These are phyloP conservation scores for Eutrema japonicum DNA, from an alignment of 345 rosid species.

Conservation along the genomic window DNA sequence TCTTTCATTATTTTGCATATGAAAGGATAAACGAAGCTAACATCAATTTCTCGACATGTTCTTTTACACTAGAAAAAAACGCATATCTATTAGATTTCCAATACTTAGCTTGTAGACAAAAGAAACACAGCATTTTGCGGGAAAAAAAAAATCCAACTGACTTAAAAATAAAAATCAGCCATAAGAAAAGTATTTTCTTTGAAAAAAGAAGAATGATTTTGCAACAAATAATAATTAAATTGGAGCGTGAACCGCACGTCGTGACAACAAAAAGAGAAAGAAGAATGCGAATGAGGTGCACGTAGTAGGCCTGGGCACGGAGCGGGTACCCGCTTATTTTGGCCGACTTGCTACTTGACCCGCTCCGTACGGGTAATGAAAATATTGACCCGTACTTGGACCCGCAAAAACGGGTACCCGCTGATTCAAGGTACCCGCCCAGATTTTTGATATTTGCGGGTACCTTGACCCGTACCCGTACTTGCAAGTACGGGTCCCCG, in stretches of 20 bases:
- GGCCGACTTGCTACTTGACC: too few species aligned
- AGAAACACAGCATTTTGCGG: constrained; percentile 22
- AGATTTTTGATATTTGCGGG: too few species aligned
- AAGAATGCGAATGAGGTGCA: constrained; percentile 33
- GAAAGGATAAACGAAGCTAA: neutral
- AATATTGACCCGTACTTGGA: too few species aligned
- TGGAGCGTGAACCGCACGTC: constrained; percentile 7
- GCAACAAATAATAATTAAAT: constrained; percentile 5
- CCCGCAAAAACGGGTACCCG: too few species aligned
- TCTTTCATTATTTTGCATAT: neutral
- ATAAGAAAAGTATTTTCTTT: neutral
- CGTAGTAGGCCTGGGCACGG: too few species aligned
- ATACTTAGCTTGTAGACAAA: constrained; percentile 20
- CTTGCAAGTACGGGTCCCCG: too few species aligned
- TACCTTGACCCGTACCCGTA: too few species aligned
- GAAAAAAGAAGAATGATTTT: too few species aligned
- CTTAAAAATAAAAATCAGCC: neutral
- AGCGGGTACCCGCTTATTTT: too few species aligned
- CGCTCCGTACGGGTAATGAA: too few species aligned
- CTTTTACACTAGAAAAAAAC: neutral
- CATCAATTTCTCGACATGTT: neutral
- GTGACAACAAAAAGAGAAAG: constrained; percentile 27
- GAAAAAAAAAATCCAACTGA: constrained; percentile 1
- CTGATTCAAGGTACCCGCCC: too few species aligned
- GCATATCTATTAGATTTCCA: constrained; percentile 17